phyloP scores from a whole-genome alignment of 2,329 filamentous ascomycete genomes.

The Penicillium sclerotiorum region DNA sequence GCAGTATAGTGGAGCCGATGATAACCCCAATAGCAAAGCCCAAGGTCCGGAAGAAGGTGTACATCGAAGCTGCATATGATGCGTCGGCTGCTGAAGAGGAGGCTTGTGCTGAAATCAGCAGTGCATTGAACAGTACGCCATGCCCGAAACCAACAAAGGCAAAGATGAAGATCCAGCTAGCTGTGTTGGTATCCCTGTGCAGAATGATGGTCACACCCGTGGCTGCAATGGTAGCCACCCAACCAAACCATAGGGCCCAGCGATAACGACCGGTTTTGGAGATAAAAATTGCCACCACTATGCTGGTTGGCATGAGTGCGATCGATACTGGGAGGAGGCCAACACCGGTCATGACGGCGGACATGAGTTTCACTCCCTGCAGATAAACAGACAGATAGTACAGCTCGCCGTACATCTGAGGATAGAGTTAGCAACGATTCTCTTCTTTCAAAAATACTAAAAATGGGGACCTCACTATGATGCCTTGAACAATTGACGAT shows the following conservation, averaged over 20 bases:
- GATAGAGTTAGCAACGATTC: neutral
- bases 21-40: constrained; percentile 1
- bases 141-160: constrained; percentile 1
- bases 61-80: neutral
- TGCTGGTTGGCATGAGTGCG: neutral
- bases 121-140: neutral
- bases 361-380: constrained; percentile 2
- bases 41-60: neutral
- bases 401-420: constrained; percentile 10
- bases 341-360: constrained; percentile 3
- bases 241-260: constrained; percentile 1
- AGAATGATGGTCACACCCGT: constrained; percentile 1
- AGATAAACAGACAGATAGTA: constrained; percentile 11
- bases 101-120: neutral
- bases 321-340: constrained; percentile 2
- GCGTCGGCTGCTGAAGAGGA: neutral
- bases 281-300: neutral
- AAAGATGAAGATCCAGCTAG: constrained; percentile 1
- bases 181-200: neutral
- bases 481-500: constrained; percentile 4
- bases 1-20: neutral
- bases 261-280: constrained; percentile 1
- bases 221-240: neutral
- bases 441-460: neutral
- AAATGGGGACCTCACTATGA: neutral